Conservation (phyloP, 257 asterid genomes). For the Solanum paucissectum region DNA sequence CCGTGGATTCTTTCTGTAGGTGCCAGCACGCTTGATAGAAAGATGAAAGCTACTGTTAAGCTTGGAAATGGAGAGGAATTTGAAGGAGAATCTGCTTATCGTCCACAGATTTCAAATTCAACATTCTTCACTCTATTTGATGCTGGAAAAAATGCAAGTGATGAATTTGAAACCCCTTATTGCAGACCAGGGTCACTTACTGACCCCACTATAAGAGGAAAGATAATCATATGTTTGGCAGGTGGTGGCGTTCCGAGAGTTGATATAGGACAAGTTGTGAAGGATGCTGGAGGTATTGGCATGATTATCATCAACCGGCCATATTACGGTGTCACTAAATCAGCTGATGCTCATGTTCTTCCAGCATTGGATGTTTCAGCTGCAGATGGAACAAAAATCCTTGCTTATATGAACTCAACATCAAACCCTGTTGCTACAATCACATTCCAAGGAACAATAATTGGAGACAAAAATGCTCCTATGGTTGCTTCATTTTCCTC, state of each 20-base stretch:
- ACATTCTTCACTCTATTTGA: conserved; percentile 17
- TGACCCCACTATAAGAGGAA: conserved; percentile 19
- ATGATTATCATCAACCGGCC: conserved; percentile 19
- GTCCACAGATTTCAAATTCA: conserved; percentile 9
- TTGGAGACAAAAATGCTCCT: conserved; percentile 32
- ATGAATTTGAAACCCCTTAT: neutral
- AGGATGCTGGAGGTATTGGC: conserved; percentile 35
- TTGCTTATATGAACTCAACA: conserved; percentile 19
- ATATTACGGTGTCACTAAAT: neutral
- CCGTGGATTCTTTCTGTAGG: conserved; percentile 51
- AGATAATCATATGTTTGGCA: conserved; percentile 19
- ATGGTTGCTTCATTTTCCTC: conserved; percentile 35
- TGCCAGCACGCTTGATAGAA: conserved; percentile 31
- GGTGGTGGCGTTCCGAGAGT: neutral
- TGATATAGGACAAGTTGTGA: conserved; percentile 17
- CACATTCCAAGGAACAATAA: conserved; percentile 28
- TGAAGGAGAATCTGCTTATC: conserved; percentile 25
- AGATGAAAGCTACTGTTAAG: conserved; percentile 15
- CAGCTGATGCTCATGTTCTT: conserved; percentile 16
- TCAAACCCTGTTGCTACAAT: conserved; percentile 14
- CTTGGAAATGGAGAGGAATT: conserved; percentile 15
- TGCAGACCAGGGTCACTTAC: conserved; percentile 8
- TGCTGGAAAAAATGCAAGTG: neutral
- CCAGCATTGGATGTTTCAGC: conserved; percentile 17
- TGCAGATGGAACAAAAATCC: conserved; percentile 7